phyloP scores from a whole-genome alignment of 805 yeast species.

The Cyberlindnera mississippiensis region DNA sequence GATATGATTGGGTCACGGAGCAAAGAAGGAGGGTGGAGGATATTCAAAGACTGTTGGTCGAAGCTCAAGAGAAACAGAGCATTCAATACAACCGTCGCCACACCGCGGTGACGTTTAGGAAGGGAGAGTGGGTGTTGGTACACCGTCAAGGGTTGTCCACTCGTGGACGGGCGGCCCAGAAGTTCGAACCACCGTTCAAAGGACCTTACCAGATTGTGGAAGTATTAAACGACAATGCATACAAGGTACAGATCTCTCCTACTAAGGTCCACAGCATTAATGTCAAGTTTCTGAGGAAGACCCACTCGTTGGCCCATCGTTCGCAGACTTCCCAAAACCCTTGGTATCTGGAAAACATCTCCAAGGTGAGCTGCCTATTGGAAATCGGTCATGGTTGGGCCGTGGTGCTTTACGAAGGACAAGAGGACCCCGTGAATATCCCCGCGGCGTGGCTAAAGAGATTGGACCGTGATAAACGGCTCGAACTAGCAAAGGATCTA shows the following conservation, averaged over 20 bases:
- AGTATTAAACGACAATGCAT: background rate
- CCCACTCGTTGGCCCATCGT: background rate
- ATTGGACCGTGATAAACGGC: background rate
- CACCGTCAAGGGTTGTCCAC: background rate
- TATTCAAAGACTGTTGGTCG: background rate
- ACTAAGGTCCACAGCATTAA: background rate
- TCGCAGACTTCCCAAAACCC: background rate
- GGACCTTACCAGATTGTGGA: background rate
- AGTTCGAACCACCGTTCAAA: background rate
- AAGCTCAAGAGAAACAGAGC: background rate
- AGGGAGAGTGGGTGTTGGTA: background rate
- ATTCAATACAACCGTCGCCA: background rate
- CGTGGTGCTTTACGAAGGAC: background rate
- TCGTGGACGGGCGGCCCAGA: background rate
- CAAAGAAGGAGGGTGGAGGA: background rate
- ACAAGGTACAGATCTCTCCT: background rate
- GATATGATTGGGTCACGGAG: background rate
- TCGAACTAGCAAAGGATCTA: background rate
- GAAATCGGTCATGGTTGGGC: background rate
- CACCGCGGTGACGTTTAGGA: background rate
- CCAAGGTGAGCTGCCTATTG: background rate
- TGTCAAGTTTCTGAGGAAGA: background rate
- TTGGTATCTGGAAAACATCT: background rate
- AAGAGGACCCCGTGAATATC: background rate
- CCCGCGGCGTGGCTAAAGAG: background rate